Percentiles rank a stretch among this genome's conserved stretches.
Conservation (phyloP, 2,329 filamentous ascomycete genomes). For the Fusarium veterinarium region DNA sequence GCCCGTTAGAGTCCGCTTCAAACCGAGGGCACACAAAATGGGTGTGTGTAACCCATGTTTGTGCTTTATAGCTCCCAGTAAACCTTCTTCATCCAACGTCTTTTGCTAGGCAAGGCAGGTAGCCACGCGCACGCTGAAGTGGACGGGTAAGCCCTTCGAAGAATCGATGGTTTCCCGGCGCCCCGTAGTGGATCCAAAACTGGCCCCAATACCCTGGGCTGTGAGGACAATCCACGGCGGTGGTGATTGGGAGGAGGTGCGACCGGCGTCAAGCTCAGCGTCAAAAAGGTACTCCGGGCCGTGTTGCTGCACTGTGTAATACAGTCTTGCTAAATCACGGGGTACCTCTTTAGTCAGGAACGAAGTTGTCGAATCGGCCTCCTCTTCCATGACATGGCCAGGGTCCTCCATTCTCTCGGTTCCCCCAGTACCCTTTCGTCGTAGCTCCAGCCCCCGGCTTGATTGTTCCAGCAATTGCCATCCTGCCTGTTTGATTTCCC, state of each 20-base stretch:
- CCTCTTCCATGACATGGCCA: constrained; percentile 32
- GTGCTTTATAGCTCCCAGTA: constrained; percentile 5
- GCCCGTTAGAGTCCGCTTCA: constrained; percentile 3
- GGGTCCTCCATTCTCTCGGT: constrained; percentile 40
- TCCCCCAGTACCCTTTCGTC: constrained; percentile 25
- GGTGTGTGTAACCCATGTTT: not conserved
- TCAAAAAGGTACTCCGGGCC: constrained; percentile 35
- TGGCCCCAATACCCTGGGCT: constrained; percentile 33
- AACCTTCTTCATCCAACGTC: constrained; percentile 16
- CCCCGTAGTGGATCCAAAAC: constrained; percentile 31
- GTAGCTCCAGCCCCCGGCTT: constrained; percentile 6
- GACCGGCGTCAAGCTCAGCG: constrained; percentile 32
- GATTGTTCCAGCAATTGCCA: constrained; percentile 14
- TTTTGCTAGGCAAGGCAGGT: constrained; percentile 1
- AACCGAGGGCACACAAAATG: not conserved
- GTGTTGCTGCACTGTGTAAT: constrained; percentile 37
- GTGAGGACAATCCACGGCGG: constrained; percentile 29
- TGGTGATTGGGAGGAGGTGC: constrained; percentile 30
- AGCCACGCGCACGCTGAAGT: constrained; percentile 24
- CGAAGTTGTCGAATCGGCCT: constrained; percentile 22
- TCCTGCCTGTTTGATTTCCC: constrained; percentile 25
- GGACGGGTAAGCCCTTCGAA: constrained; percentile 6
- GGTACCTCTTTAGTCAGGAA: constrained; percentile 26
- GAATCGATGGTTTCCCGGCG: constrained; percentile 25
- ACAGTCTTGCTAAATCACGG: constrained; percentile 7